Evolutionary conservation across 1,139 yeast genomes (phyloP).

Genomic region (Kazachstania sp.): DNA sequence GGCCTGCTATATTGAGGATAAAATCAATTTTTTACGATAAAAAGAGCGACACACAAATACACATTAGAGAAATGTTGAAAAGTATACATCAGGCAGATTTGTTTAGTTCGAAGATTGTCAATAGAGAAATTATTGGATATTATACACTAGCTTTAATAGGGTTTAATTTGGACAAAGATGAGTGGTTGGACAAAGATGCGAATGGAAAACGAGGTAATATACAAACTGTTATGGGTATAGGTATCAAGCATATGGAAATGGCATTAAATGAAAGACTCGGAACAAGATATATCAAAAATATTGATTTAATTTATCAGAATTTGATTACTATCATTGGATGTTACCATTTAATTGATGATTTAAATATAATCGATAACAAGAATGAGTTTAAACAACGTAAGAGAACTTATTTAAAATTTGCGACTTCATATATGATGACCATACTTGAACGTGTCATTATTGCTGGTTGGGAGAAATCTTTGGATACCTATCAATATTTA

Average conservation of each 20-base stretch:
- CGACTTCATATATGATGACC: constrained; percentile 20
- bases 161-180: constrained; percentile 17
- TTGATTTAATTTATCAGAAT: constrained; percentile 22
- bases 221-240: constrained; percentile 8
- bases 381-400: constrained; percentile 8
- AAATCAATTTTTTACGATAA: constrained; percentile 12
- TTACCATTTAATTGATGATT: constrained; percentile 18
- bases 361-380: background rate
- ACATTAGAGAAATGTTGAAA: constrained; percentile 10
- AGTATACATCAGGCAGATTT: constrained; percentile 18
- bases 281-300: constrained; percentile 23
- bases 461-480: constrained; percentile 18
- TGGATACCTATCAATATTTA: constrained; percentile 21
- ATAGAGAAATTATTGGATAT: constrained; percentile 28
- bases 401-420: constrained; percentile 18
- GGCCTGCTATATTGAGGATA: constrained; percentile 20
- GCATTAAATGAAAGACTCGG: constrained; percentile 22
- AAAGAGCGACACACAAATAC: constrained; percentile 16
- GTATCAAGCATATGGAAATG: constrained; percentile 15
- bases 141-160: constrained; percentile 28
- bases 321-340: constrained; percentile 24
- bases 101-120: constrained; percentile 19
- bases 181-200: constrained; percentile 14
- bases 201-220: background rate
- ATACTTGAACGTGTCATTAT: constrained; percentile 22